Evolutionary conservation across 1,139 yeast species (phyloP), one percentile per base, ranked within the genome.

Genomic region (Magnusiomyces magnusii): DNA sequence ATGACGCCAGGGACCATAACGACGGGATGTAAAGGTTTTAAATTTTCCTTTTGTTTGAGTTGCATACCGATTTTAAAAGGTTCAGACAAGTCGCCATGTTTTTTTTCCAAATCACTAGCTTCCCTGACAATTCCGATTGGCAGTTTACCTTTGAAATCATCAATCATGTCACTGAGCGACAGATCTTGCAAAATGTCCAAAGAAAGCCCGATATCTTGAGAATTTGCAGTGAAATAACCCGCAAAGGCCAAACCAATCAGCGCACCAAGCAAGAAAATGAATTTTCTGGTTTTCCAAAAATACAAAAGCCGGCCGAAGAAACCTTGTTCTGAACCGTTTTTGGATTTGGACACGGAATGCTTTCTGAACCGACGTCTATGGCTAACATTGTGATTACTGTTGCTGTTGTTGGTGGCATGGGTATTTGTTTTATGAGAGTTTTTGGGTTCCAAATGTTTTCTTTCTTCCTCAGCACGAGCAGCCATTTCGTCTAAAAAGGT

Each of bases 1-100:
- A 90, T 88, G 9, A 93, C 98, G 1, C 99, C 99, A 0, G 99
- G 99, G 27, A 93, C 91, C 84, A 93, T 80, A 10, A 93, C 82
- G 17, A 93, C 96, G 19, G 96, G 96, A 71, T 82, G 80, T 10
- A 36, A 36, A 3, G 55, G 42, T 9, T 47, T 28, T 13, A 44
- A 19, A 21, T 44, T 53, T 19, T 53, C 55, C 62, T 86, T 82
- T 5, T 75, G 71, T 27, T 74, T 75, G 76, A 92, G 75, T 56
- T 86, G 78, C 64, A 79, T 81, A 1, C 99, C 99, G 27, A 91
- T 96, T 0, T 95, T 89, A 73, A 93, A 93, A 9, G 57, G 57
- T 31, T 44, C 52, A 2, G 58, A 39, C 5, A 68, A 47, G 68
- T 60, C 39, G 63, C 25, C 61, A 36, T 66, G 70, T 21, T 68